Conservation (phyloP, 371 early-diverging fungal species). For the Parasitella parasitica region DNA sequence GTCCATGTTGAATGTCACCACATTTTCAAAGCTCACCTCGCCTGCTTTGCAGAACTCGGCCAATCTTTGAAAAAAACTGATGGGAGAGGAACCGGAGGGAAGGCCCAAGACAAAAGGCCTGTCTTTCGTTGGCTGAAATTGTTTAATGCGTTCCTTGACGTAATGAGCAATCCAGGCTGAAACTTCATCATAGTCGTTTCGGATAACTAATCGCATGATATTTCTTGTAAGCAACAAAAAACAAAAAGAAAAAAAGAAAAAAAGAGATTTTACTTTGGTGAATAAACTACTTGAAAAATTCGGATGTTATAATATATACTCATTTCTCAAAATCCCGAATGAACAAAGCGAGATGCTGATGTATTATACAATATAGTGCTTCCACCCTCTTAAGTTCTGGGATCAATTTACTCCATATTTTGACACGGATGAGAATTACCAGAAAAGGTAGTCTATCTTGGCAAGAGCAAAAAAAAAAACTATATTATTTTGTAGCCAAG, state of each 20-base stretch:
- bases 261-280: neutral
- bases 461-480: no score
- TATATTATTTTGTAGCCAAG: no score
- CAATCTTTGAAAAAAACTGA: constrained; percentile 54
- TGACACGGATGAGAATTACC: no score
- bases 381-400: no score
- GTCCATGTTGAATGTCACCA: constrained; percentile 60
- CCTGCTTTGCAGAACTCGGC: constrained; percentile 50
- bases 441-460: no score
- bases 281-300: no score
- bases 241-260: neutral
- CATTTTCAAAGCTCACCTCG: constrained; percentile 48
- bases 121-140: constrained; percentile 53
- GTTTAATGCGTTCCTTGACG: constrained; percentile 57
- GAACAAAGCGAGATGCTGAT: neutral
- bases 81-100: constrained; percentile 62
- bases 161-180: constrained; percentile 53
- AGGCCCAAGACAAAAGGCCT: constrained; percentile 64
- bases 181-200: constrained; percentile 57
- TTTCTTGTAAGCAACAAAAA: neutral
- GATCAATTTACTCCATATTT: no score
- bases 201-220: constrained; percentile 62
- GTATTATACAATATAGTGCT: no score
- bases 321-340: neutral
- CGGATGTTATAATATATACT: neutral